Percentiles rank a stretch among this genome's conserved stretches.
phyloP scores from a whole-genome alignment of 1,284 basidiomycete genomes.

The Naganishia sp. region DNA sequence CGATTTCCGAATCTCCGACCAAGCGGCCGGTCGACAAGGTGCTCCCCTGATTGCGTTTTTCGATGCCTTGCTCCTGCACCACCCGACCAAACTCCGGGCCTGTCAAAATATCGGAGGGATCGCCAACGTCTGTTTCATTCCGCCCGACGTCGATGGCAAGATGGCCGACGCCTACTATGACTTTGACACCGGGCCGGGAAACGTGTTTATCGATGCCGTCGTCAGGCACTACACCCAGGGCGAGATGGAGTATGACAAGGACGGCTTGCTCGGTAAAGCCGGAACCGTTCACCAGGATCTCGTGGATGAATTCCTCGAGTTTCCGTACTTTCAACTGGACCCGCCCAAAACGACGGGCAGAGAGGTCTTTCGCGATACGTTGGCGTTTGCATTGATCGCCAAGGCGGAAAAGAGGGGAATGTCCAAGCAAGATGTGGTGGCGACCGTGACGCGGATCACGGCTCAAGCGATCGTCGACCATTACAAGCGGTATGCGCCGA shows the following conservation, averaged over 20 bases:
- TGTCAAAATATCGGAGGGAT: conserved; percentile 35
- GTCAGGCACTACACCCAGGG: conserved; percentile 36
- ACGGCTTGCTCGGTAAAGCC: conserved; percentile 35
- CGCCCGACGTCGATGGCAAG: conserved; percentile 33
- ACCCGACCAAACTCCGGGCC: conserved; percentile 37
- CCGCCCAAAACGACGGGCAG: conserved; percentile 38
- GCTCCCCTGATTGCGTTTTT: conserved; percentile 37
- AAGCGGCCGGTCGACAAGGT: conserved; percentile 36
- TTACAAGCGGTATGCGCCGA: conserved; percentile 36
- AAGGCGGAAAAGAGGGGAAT: conserved; percentile 32
- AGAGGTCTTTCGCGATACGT: conserved; percentile 36
- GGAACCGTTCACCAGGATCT: conserved; percentile 36
- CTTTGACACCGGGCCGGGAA: conserved; percentile 40
- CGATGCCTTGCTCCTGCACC: conserved; percentile 37
- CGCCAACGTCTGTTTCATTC: conserved; percentile 37
- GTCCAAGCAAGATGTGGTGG: conserved; percentile 35
- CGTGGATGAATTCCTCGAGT: conserved; percentile 35
- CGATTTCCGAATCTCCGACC: conserved; percentile 37
- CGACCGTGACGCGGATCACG: conserved; percentile 37
- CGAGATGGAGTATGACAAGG: conserved; percentile 36
- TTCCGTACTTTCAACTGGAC: conserved; percentile 35
- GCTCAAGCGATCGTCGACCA: conserved; percentile 37
- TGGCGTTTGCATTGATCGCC: conserved; percentile 37
- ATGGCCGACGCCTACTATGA: conserved; percentile 36
- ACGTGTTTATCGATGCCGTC: conserved; percentile 38